phyloP scores from a whole-genome alignment of 345 rosid genomes.

The Populus simonii region DNA sequence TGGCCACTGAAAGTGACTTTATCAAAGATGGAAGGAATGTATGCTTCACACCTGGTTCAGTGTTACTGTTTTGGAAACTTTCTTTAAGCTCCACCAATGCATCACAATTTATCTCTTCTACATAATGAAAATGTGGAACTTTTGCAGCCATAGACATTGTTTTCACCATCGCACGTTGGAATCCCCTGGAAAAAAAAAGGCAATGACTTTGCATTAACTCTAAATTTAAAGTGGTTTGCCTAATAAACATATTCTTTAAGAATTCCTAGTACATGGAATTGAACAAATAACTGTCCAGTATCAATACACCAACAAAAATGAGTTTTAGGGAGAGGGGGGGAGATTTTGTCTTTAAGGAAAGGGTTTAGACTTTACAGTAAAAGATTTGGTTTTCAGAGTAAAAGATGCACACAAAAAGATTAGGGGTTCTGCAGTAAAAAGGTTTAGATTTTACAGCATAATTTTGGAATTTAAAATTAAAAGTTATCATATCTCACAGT shows the following conservation, averaged over 20 bases:
- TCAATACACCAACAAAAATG: neutral
- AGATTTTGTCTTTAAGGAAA: neutral
- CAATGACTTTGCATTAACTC: neutral
- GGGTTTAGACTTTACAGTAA: neutral
- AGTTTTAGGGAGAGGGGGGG: neutral
- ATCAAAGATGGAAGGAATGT: conserved; percentile 82
- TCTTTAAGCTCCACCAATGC: conserved; percentile 69
- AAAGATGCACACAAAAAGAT: too few species aligned
- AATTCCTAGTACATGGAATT: neutral
- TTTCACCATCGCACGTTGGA: conserved; percentile 83
- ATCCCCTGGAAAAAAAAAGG: conserved; percentile 57
- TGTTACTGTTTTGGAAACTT: conserved; percentile 61
- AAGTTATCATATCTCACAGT: neutral
- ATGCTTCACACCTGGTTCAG: conserved; percentile 65
- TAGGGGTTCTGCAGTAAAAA: too few species aligned
- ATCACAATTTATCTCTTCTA: conserved; percentile 85
- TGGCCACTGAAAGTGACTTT: conserved; percentile 83
- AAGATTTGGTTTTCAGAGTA: too few species aligned
- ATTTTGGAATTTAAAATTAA: neutral
- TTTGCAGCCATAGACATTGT: conserved; percentile 89
- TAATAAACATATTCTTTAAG: neutral
- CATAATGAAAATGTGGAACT: conserved; percentile 93
- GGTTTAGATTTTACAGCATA: neutral
- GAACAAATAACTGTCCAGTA: neutral
- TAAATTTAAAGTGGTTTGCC: neutral